phyloP scores from a whole-genome alignment of 768 basidiomycete genomes.

The Boletus speciosus region DNA sequence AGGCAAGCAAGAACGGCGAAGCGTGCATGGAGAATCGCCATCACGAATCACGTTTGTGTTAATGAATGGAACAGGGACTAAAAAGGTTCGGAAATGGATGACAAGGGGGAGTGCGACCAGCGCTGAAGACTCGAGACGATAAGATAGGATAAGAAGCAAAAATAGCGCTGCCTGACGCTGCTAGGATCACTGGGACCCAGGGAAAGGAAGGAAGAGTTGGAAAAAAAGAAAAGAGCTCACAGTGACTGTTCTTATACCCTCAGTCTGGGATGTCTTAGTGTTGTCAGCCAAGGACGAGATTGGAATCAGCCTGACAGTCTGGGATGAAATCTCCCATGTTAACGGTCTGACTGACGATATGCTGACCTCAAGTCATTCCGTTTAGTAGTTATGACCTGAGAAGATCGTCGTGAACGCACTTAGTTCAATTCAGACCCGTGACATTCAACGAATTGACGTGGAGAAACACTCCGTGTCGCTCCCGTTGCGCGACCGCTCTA shows the following conservation, averaged over 20 bases:
- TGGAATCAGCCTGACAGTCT: slow-evolving; percentile 12
- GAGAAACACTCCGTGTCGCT: not conserved
- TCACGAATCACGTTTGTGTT: slow-evolving; percentile 27
- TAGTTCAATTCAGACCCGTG: not conserved
- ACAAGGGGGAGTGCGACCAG: slow-evolving; percentile 21
- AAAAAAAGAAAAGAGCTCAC: slow-evolving; percentile 24
- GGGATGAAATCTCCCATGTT: not conserved
- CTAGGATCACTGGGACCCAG: slow-evolving; percentile 56
- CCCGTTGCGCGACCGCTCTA: not conserved
- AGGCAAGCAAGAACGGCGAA: slow-evolving; percentile 47
- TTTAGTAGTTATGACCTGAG: not conserved
- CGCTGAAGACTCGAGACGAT: slow-evolving; percentile 19
- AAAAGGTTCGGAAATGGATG: slow-evolving; percentile 11
- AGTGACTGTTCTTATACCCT: slow-evolving; percentile 20
- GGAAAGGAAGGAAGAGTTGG: slow-evolving; percentile 35
- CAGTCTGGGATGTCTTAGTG: slow-evolving; percentile 9
- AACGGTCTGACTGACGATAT: not conserved
- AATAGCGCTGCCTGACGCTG: slow-evolving; percentile 14
- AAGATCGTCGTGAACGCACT: not conserved
- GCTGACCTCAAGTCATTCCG: too few species aligned
- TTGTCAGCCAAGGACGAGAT: slow-evolving; percentile 17
- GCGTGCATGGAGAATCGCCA: slow-evolving; percentile 49
- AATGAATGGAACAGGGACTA: slow-evolving; percentile 7
- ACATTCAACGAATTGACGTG: not conserved
- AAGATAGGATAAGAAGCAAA: slow-evolving; percentile 18